Evolutionary conservation across 2,329 filamentous ascomycete genomes (phyloP), one percentile per base, ranked within the genome.

Genomic region (Paecilomyces formosus): DNA sequence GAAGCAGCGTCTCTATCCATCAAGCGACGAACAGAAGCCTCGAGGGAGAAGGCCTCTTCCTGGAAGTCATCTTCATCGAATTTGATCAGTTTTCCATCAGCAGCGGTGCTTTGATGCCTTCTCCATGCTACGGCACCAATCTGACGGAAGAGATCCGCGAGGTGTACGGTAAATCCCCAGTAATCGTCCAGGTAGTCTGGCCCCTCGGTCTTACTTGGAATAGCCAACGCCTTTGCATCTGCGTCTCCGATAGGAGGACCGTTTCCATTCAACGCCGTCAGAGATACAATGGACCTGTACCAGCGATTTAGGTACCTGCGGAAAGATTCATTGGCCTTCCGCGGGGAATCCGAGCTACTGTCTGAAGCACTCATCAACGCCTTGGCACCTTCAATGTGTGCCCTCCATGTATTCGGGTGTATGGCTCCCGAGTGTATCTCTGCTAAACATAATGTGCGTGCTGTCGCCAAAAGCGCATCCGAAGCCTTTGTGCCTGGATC

Each of bases 401-500:
- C 73, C 39, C 75, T 68, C 76, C 76, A 78, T 7, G 75, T 72
- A 58, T 74, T 71, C 0, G 71, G 69, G 35, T 75, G 67, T 49
- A 75, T 70, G 13, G 72, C 72, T 1, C 76, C 74, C 0, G 76
- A 75, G 61, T 75, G 73, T 5, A 76, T 74, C 61, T 78, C 75
- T 24, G 74, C 75, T 15, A 77, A 61, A 63, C 74, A 78, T 4
- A 78, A 67, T 2, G 75, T 78, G 22, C 74, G 70, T 9, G 74
- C 74, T 1, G 76, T 78, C 7, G 74, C 72, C 39, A 78, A 66
- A 50, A 77, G 64, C 39, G 71, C 72, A 63, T 72, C 70, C 13
- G 72, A 69, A 7, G 64, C 67, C 55, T 64, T 68, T 18, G 63
- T 63, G 8, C 65, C 63, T 1, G 72, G 70, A 30, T 71, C 64